Conservation (phyloP, 257 asterid genomes). For the Petunia secreta region DNA sequence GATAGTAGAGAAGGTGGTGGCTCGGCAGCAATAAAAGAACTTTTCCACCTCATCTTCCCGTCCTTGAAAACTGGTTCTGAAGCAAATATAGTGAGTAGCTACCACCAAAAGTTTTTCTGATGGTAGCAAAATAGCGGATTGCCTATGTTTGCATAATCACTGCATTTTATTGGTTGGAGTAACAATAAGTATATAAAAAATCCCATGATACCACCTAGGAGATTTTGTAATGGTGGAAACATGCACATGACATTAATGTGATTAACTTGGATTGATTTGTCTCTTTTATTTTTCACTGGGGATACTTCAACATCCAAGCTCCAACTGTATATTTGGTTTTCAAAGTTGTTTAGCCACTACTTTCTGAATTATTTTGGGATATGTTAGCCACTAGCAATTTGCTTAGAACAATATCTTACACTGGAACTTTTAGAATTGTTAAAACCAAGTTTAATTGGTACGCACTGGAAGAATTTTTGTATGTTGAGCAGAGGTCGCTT, state of each 20-base stretch:
- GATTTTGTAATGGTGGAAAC: slow-evolving; percentile 3
- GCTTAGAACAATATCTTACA: background rate
- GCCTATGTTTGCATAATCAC: slow-evolving; percentile 8
- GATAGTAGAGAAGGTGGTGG: slow-evolving; percentile 88
- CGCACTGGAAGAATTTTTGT: background rate
- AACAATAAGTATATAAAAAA: background rate
- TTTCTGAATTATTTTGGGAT: slow-evolving; percentile 12
- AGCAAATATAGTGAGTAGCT: slow-evolving; percentile 74
- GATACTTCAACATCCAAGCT: slow-evolving; percentile 18
- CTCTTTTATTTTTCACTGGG: slow-evolving; percentile 17
- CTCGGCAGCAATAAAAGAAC: slow-evolving; percentile 84
- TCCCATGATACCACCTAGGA: background rate
- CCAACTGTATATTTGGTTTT: slow-evolving; percentile 4
- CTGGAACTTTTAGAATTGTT: background rate
- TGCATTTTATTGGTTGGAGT: background rate
- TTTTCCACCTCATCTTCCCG: slow-evolving; percentile 92
- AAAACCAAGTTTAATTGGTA: slow-evolving; percentile 20
- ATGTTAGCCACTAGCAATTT: background rate
- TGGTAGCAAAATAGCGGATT: background rate
- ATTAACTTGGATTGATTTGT: slow-evolving; percentile 12
- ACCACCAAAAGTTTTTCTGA: slow-evolving; percentile 26
- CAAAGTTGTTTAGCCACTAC: background rate
- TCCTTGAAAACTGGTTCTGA: slow-evolving; percentile 97
- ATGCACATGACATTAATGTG: slow-evolving; percentile 10
- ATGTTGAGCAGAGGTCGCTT: background rate